Percentiles rank a stretch among this genome's conserved stretches.
Conservation (phyloP, 129 eudicot genomes). For the Escallonia rubra region DNA sequence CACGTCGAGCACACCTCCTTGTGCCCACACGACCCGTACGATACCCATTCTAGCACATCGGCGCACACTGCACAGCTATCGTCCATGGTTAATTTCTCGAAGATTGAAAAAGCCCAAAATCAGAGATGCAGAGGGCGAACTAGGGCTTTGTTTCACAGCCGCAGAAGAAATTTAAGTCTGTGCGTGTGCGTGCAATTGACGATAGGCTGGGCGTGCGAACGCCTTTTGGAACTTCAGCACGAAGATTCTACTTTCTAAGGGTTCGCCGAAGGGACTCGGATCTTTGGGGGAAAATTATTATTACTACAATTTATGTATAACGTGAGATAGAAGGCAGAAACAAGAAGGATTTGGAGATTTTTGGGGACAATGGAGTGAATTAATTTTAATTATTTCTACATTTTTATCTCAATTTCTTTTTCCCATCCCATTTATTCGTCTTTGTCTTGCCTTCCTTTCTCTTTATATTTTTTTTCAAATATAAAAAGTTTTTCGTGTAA, state of each 20-base stretch:
- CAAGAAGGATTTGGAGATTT: too few species aligned
- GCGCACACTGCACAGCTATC: conserved; percentile 98
- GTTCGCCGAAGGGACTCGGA: conserved; percentile 1
- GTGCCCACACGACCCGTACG: conserved; percentile 92
- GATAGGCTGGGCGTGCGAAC: not conserved
- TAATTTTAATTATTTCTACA: too few species aligned
- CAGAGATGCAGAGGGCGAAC: conserved; percentile 7
- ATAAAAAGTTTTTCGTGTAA: too few species aligned
- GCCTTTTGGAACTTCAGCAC: too few species aligned
- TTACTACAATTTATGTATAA: too few species aligned
- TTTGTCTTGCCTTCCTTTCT: too few species aligned
- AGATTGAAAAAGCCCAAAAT: not conserved
- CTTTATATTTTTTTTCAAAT: too few species aligned
- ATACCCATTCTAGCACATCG: conserved; percentile 92
- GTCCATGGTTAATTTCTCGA: conserved; percentile 43
- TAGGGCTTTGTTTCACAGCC: conserved; percentile 2
- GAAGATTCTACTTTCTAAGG: conserved; percentile 11
- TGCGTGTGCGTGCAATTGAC: conserved; percentile 13
- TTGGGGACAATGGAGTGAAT: too few species aligned
- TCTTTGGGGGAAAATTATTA: too few species aligned
- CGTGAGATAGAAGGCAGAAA: too few species aligned
- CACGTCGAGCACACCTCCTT: conserved; percentile 96
- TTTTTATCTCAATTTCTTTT: too few species aligned
- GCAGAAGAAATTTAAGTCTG: not conserved
- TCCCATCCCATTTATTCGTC: too few species aligned